These are phyloP conservation scores for Clonostachys chloroleuca DNA, from an alignment of 2,329 filamentous ascomycete genomes.

Conservation along the genomic window DNA sequence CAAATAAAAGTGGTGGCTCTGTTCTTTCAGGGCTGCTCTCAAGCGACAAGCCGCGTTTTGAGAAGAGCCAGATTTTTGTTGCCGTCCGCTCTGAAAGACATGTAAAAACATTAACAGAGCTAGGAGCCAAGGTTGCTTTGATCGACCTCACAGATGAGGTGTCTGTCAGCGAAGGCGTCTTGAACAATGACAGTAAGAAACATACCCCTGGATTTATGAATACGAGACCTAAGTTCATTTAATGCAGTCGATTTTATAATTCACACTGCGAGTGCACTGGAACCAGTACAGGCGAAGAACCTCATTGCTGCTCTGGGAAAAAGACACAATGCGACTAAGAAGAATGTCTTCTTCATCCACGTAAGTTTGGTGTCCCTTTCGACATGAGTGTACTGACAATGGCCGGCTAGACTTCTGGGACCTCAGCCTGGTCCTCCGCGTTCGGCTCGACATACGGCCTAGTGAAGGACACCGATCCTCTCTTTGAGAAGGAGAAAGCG, in stretches of 20 bases:
- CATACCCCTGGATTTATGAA: no score
- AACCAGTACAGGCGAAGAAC: constrained; percentile 12
- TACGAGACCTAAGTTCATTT: no score
- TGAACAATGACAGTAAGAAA: constrained; percentile 15
- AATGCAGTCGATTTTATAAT: constrained; percentile 25
- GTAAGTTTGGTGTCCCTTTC: constrained; percentile 7
- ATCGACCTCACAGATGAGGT: constrained; percentile 22
- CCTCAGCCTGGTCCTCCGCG: constrained; percentile 14
- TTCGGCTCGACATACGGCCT: constrained; percentile 21
- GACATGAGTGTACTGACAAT: background rate
- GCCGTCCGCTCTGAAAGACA: constrained; percentile 25
- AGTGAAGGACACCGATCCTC: constrained; percentile 19
- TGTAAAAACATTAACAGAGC: constrained; percentile 16
- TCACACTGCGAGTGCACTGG: constrained; percentile 23
- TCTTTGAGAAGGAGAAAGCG: constrained; percentile 20
- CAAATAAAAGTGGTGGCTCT: constrained; percentile 22
- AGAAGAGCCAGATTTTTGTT: constrained; percentile 15
- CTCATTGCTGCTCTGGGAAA: constrained; percentile 26
- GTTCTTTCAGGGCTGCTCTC: constrained; percentile 22
- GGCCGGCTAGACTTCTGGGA: constrained; percentile 14
- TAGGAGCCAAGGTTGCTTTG: constrained; percentile 19
- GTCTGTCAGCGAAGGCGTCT: constrained; percentile 10
- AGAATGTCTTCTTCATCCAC: constrained; percentile 23
- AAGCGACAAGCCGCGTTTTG: constrained; percentile 11
- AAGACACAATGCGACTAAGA: constrained; percentile 13